These are phyloP conservation scores for Strombidium stylifer DNA, from an alignment of 73 alveolate genomes.

Conservation along the genomic window DNA sequence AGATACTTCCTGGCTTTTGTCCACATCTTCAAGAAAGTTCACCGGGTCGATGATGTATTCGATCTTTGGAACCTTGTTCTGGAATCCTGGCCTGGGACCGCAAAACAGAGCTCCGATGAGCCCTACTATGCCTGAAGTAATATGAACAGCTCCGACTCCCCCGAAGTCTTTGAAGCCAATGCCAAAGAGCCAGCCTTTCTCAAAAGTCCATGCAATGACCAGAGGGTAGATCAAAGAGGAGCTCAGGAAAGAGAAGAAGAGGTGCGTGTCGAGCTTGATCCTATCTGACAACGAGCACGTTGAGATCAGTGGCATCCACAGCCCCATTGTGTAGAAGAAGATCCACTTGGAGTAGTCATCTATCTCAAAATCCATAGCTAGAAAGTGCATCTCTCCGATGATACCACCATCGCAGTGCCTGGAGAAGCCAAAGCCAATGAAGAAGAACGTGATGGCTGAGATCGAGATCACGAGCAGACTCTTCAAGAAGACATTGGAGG, in stretches of 20 bases:
- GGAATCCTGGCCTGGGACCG: slow-evolving; percentile 20
- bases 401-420: neutral
- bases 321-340: slow-evolving; percentile 42
- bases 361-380: neutral
- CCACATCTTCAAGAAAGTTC: no score
- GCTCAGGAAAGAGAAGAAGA: neutral
- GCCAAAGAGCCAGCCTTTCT: slow-evolving; percentile 31
- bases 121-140: slow-evolving; percentile 60
- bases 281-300: slow-evolving; percentile 23
- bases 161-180: slow-evolving; percentile 47
- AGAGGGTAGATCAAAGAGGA: slow-evolving; percentile 8
- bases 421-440: slow-evolving; percentile 8
- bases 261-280: neutral
- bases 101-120: slow-evolving; percentile 45
- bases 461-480: slow-evolving; percentile 2
- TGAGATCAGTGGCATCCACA: slow-evolving; percentile 48
- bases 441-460: neutral
- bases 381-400: slow-evolving; percentile 1
- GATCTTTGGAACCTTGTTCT: no score
- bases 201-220: slow-evolving; percentile 46
- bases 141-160: slow-evolving; percentile 52
- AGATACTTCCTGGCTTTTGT: no score
- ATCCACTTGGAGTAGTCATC: neutral
- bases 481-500: slow-evolving; percentile 5
- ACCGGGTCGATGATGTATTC: no score